A percentile compares a stretch with the other conserved stretches of the same genome.
Conservation (phyloP, 371 early-diverging fungal genomes). For the Circinella umbellata region DNA sequence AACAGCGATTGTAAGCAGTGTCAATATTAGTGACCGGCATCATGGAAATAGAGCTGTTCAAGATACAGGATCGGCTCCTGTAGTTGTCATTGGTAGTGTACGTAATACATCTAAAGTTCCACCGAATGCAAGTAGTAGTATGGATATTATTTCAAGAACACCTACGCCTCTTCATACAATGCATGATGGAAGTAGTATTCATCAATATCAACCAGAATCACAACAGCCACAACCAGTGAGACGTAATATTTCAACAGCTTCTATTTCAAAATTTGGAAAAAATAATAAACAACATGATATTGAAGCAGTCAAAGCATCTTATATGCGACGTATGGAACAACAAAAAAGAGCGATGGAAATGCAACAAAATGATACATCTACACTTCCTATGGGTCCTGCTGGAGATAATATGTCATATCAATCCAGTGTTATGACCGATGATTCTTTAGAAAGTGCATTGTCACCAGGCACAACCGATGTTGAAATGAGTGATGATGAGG, state of each 20-base stretch:
- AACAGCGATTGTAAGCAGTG: constrained; percentile 34
- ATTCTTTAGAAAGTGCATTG: constrained; percentile 43
- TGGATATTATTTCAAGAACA: neutral
- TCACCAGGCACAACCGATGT: constrained; percentile 47
- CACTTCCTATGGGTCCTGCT: neutral
- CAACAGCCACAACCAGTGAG: neutral
- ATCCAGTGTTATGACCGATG: constrained; percentile 32
- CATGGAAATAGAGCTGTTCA: constrained; percentile 37
- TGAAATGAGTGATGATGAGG: constrained; percentile 20
- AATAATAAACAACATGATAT: constrained; percentile 17
- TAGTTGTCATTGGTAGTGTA: constrained; percentile 36
- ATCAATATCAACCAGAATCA: neutral
- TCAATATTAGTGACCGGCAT: constrained; percentile 29
- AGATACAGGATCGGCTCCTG: constrained; percentile 30
- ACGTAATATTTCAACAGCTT: constrained; percentile 16
- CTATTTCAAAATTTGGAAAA: constrained; percentile 10
- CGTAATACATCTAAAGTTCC: constrained; percentile 3
- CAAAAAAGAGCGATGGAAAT: constrained; percentile 19
- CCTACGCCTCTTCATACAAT: neutral
- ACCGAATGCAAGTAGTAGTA: neutral
- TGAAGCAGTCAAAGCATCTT: constrained; percentile 24
- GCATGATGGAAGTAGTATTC: neutral
- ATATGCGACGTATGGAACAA: constrained; percentile 33
- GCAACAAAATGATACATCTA: neutral
- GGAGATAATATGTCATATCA: constrained; percentile 4